phyloP scores from a whole-genome alignment of 352 stramenopile species.

The Chloridella minuta region DNA sequence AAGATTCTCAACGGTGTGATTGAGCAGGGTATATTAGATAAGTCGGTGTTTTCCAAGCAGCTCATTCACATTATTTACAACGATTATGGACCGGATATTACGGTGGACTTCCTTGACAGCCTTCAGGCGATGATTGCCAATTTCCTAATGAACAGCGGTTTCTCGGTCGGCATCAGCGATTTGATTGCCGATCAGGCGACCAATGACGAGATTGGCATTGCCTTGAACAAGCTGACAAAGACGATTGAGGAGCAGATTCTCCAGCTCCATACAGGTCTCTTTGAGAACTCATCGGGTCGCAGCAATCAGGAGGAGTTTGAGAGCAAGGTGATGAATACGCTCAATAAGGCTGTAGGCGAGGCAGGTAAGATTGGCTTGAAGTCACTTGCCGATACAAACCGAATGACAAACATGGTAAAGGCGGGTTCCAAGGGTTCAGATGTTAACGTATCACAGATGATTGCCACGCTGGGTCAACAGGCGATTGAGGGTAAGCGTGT shows the following conservation, averaged over 20 bases:
- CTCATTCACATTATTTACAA: conserved; percentile 76
- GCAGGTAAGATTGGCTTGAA: conserved; percentile 42
- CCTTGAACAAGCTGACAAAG: conserved; percentile 88
- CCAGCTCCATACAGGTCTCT: conserved; percentile 70
- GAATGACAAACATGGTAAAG: conserved; percentile 93
- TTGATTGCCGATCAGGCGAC: conserved; percentile 86
- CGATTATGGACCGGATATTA: conserved; percentile 34
- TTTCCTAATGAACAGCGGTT: conserved; percentile 82
- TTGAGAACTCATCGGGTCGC: conserved; percentile 76
- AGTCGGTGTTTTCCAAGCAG: conserved; percentile 45
- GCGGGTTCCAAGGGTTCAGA: conserved; percentile 94
- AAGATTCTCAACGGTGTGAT: conserved; percentile 83
- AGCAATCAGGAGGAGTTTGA: conserved; percentile 98
- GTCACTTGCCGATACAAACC: conserved; percentile 65
- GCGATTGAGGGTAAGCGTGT: conserved; percentile 64
- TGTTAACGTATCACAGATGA: conserved; percentile 99
- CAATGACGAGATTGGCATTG: conserved; percentile 84
- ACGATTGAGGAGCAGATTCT: conserved; percentile 60
- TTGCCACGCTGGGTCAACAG: conserved; percentile 72
- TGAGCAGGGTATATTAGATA: conserved; percentile 96
- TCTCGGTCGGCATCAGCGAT: conserved; percentile 90
- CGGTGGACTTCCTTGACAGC: conserved; percentile 40
- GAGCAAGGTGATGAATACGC: conserved; percentile 58
- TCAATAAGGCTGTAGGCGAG: conserved; percentile 43
- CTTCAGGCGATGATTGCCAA: conserved; percentile 94